phyloP scores from a whole-genome alignment of 164 flowering plant genomes.

The Stephania yunnanensis region DNA sequence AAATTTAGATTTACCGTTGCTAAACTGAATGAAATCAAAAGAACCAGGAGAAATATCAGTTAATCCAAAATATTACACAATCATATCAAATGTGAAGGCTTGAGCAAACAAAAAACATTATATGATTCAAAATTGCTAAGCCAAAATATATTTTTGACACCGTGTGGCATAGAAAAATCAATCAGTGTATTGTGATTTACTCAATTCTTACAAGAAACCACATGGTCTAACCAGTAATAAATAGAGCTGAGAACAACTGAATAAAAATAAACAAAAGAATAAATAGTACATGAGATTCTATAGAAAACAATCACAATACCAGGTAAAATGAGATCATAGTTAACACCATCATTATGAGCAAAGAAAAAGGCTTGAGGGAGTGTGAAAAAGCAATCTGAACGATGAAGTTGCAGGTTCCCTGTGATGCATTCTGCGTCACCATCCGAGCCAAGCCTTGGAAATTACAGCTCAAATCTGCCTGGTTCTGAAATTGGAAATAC shows the following conservation, averaged over 20 bases:
- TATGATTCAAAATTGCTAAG: no score
- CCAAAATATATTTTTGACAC: no score
- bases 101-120: no score
- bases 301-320: constrained; percentile 8
- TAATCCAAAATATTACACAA: no score
- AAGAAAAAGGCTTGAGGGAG: constrained; percentile 5
- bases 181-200: not conserved
- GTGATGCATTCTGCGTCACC: constrained; percentile 29
- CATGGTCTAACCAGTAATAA: constrained; percentile 1
- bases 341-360: not conserved
- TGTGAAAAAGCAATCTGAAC: constrained; percentile 32
- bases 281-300: constrained; percentile 6
- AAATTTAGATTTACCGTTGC: no score
- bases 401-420: constrained; percentile 36
- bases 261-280: not conserved
- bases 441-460: constrained; percentile 39
- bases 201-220: not conserved
- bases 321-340: constrained; percentile 10
- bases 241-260: constrained; percentile 1
- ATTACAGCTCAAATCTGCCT: constrained; percentile 28
- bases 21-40: no score
- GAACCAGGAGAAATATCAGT: no score
- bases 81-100: no score
- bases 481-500: constrained; percentile 40
- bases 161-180: no score